Evolutionary conservation across 352 stramenopile genomes (phyloP), one percentile per base, ranked within the genome.

Genomic region (Phytophthora litchii): DNA sequence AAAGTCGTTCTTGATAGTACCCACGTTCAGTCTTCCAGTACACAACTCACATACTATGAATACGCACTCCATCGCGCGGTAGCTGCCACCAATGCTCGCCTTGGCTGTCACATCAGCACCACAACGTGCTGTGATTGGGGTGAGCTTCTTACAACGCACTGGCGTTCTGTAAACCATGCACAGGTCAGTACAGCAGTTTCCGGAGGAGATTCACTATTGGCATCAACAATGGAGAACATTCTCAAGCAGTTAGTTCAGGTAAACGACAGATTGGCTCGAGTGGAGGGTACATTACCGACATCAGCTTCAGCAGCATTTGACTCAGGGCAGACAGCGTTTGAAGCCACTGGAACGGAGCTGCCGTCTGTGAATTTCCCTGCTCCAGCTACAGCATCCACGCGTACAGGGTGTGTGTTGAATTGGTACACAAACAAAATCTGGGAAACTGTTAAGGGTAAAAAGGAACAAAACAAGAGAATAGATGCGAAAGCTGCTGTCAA

Each of bases 201-300:
- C 21, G 36, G 54, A 11, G 35, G 44, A 0, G 43, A 64, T 4
- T 19, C 55, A 25, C 29, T 57, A 4, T 37, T 64, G 14, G 31
- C 37, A 34, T 57, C 55, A 35, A 58, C 46, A 35, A 6, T 58
- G 19, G 19, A 51, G 32, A 54, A 37, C 16, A 64, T 58, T 3
- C 40, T 46, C 9, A 43, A 25, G 3, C 29, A 59, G 51, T 44
- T 51, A 36, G 20, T 21, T 7, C 13, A 27, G 23, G 5, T 27
- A 5, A 27, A 27, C 23, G 23, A 5, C 23, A 27, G 23, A 27
- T 27, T 58, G 1, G 37, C 17, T 3, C 37, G 50, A 5, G 10
- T 50, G n/a, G 50, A 43, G 48, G 25, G 48, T 37, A 13, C 29
- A 23, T 11, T 27, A 7, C 5, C 20, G 23, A 27, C 23, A 27